Conservation (phyloP, 1,284 basidiomycete genomes). For the Sporisorium reilianum region DNA sequence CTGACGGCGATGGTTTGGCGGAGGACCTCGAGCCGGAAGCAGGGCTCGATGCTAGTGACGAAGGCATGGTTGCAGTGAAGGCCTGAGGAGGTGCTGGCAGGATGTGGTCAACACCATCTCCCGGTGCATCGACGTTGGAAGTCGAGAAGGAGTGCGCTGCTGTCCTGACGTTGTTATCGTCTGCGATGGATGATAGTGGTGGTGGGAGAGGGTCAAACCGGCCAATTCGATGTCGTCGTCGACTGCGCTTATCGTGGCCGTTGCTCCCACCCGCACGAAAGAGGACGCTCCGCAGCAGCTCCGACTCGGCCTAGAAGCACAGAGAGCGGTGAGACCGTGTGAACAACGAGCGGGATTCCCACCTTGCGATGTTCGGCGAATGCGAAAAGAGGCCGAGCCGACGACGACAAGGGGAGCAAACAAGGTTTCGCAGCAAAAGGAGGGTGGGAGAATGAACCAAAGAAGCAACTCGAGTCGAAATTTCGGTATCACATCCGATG, state of each 20-base stretch:
- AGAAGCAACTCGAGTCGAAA: not conserved
- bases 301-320: not conserved
- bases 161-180: not conserved
- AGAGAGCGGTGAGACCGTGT: not conserved
- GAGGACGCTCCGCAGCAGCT: not conserved
- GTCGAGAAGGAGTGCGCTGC: not conserved
- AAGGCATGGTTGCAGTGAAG: not conserved
- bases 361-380: not conserved
- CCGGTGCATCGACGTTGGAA: not conserved
- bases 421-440: not conserved
- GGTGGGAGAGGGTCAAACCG: not conserved
- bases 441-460: not conserved
- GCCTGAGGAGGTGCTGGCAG: not conserved
- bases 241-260: not conserved
- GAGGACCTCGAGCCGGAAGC: slow-evolving; percentile 4
- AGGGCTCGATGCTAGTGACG: not conserved
- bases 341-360: not conserved
- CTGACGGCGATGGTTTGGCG: not conserved
- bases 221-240: not conserved
- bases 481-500: not conserved
- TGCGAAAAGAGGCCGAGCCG: no score
- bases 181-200: not conserved
- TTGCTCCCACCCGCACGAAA: not conserved
- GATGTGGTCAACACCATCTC: not conserved
- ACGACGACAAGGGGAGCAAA: not conserved